Evolutionary conservation across 495 filamentous ascomycete genomes (phyloP).

Genomic region (Ramalina intermedia): DNA sequence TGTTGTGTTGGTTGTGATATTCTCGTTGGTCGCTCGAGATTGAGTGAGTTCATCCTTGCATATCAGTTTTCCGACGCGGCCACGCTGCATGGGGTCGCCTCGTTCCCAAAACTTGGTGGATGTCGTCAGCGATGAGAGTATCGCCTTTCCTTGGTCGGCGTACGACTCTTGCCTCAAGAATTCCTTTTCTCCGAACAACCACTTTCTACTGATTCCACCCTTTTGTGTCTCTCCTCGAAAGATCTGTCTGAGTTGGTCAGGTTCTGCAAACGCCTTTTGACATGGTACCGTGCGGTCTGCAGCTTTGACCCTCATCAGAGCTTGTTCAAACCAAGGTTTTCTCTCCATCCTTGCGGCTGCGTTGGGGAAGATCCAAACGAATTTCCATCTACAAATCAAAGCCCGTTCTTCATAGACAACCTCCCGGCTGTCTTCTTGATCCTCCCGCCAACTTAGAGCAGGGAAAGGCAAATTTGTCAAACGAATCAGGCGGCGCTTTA

Average conservation of each 20-base stretch:
- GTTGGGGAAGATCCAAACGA: constrained; percentile 15
- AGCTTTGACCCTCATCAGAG: constrained; percentile 10
- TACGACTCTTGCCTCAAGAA: constrained; percentile 7
- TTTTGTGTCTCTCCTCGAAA: constrained; percentile 21
- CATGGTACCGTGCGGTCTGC: constrained; percentile 15
- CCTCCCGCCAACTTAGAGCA: constrained; percentile 17
- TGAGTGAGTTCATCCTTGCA: not conserved
- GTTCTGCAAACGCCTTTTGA: constrained; percentile 3
- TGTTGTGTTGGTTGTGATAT: not conserved
- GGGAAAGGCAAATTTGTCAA: constrained; percentile 39
- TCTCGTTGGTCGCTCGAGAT: not conserved
- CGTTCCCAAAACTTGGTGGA: not conserved
- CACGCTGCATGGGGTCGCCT: constrained; percentile 11
- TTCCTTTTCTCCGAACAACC: constrained; percentile 7
- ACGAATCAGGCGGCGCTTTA: constrained; percentile 26
- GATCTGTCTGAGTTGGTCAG: constrained; percentile 11
- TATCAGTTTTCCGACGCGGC: constrained; percentile 5
- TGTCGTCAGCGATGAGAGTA: not conserved
- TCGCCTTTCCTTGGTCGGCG: not conserved
- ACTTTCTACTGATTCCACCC: constrained; percentile 17
- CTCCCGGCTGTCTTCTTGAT: constrained; percentile 9
- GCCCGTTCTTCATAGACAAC: constrained; percentile 21
- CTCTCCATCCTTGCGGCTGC: constrained; percentile 15
- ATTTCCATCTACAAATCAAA: constrained; percentile 25
- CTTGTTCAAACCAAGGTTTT: constrained; percentile 12